Evolutionary conservation across 1,284 basidiomycete genomes (phyloP), one percentile per base, ranked within the genome.

Genomic region (Cutaneotrichosporon sp.): DNA sequence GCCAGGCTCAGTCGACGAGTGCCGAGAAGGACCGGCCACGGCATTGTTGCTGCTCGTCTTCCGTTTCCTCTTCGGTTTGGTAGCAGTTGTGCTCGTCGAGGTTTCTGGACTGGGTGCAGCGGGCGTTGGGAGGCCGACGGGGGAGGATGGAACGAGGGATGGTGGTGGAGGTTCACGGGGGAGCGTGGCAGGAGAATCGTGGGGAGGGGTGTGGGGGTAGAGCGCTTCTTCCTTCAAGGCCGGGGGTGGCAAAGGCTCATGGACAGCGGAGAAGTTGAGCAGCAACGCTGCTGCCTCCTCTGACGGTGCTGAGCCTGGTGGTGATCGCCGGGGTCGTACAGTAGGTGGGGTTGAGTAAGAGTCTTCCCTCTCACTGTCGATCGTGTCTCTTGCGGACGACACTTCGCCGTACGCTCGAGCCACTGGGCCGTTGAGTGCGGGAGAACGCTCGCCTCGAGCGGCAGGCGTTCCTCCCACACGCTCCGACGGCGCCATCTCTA

Each of bases 161-260:
- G 60, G 18, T 14, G 58, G 63, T n/a, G 57, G 58, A 26, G 65
- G 38, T 18, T 57, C 47, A 38, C 26, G 58, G 14, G 42, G 40
- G 18, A 26, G 14, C 2, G 52, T 21, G 49, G n/a, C 51, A 1
- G 68, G 63, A 9, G 70, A 64, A 14, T 73, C 72, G 22, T 70
- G 71, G 8, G 73, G 74, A 13, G 74, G 73, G 21, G 72, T 73
- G 31, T 71, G 66, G 10, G 73, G 72, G 56, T 70, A 74, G 26
- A 63, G 46, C 2, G 52, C 21, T 31, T 63, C 66, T 34, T 61
- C 51, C n/a, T 61, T 51, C 8, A 63, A 40, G 13, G 61, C 46
- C 13, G 55, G 47, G 0, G 60, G 63, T 13, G 53, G 52, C 36
- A 52, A 26, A 5, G 64, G 62, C 42, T 64, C 58, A 16, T 32